Evolutionary conservation across 2,329 filamentous ascomycete genomes (phyloP).

Genomic region (Microcyclosporella mali): DNA sequence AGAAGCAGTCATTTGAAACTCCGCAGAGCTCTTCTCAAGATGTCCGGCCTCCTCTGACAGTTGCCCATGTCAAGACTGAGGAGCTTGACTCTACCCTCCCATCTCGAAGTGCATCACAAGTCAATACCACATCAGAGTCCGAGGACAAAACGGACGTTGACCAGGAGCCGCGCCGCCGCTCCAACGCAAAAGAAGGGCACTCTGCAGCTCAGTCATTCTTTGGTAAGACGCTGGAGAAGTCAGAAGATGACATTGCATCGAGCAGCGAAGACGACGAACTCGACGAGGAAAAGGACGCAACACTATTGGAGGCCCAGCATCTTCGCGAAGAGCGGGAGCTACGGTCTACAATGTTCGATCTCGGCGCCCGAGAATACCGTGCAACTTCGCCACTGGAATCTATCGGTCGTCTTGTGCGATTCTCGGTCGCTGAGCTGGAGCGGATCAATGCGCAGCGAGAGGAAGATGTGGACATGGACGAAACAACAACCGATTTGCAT

Average conservation of each 20-base stretch:
- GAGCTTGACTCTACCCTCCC: constrained; percentile 3
- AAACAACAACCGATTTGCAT: not conserved
- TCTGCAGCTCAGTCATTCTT: constrained; percentile 31
- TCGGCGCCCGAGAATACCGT: constrained; percentile 38
- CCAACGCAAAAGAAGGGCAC: constrained; percentile 16
- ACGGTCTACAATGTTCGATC: constrained; percentile 39
- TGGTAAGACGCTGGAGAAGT: constrained; percentile 22
- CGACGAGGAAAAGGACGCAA: constrained; percentile 44
- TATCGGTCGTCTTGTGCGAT: constrained; percentile 36
- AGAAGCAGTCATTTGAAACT: constrained; percentile 6
- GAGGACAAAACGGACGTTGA: constrained; percentile 27
- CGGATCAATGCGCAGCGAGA: constrained; percentile 19
- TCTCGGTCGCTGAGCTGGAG: constrained; percentile 31
- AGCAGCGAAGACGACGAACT: constrained; percentile 44
- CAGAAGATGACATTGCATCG: constrained; percentile 22
- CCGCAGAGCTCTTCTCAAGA: not conserved
- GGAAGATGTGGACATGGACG: constrained; percentile 25
- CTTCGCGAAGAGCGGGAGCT: constrained; percentile 41
- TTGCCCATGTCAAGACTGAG: constrained; percentile 12
- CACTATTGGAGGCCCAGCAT: constrained; percentile 42
- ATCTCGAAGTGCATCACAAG: not conserved
- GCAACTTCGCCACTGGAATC: constrained; percentile 40
- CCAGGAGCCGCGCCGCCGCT: constrained; percentile 11
- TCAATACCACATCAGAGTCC: not conserved
- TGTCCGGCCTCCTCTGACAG: not conserved